Evolutionary conservation across 805 yeast genomes (phyloP), one percentile per base, ranked within the genome.

Genomic region (Debaryomyces tyrocola): DNA sequence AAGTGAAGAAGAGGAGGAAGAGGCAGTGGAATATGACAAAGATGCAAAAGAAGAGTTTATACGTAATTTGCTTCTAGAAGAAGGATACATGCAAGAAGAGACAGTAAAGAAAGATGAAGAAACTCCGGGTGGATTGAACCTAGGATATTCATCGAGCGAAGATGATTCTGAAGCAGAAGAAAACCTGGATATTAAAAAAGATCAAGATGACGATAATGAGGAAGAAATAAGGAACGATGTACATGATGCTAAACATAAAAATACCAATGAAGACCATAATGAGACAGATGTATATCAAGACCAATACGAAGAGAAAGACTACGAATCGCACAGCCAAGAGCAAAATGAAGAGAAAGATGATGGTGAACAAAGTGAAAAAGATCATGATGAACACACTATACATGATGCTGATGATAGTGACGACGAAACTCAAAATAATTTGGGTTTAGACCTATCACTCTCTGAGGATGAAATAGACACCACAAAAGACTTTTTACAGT

Each of bases 91-190:
- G 41, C 15, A 12, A 7, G 40, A 20, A 7, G 17, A 17, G 10
- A 36, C 31, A 4, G 46, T 37, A 12, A 39, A 35, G 8, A 36
- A 33, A 17, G 24, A 35, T 17, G 52, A 46, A 31, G 43, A 28
- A 29, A 37, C 21, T 12, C 38, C 33, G 18, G 60, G 57, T 1
- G 27, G 2, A 24, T 46, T 58, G 10, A 43, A 48, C 15, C 49
- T 49, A 12, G 69, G 67, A 5, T 63, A 62, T 41, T 55, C 62
- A 9, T 56, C 62, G 8, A 56, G 60, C 40, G 65, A 59, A n/a
- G 64, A 55, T 11, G 59, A 54, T 8, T 48, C 37, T 9, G 55
- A 48, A 11, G 51, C 45, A 1, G 57, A 47, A 28, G 51, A 38
- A 2, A 41, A 47, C 21, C 49, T 38, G 7, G 43, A 33, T 12